A percentile compares a stretch with the other conserved stretches of the same genome.
These are phyloP conservation scores for Crithidia fasciculata DNA, from an alignment of 208 protist genomes.

Conservation along the genomic window DNA sequence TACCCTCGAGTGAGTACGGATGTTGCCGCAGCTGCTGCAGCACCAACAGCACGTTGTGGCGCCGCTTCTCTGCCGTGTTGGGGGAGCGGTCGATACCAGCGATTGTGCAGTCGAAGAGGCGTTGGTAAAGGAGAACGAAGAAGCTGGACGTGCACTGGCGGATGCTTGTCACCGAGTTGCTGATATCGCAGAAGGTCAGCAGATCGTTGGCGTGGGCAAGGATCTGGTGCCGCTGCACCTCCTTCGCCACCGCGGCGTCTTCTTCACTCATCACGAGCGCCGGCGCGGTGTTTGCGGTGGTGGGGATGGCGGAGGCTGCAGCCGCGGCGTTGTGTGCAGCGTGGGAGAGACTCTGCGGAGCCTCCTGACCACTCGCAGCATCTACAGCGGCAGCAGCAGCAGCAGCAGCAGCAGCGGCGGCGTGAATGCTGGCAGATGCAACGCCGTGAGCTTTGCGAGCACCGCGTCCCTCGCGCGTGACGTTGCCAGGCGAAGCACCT, in stretches of 20 bases:
- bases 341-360: too few relatives aligned
- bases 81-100: constrained; percentile 69
- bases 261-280: neutral
- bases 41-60: constrained; percentile 75
- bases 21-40: constrained; percentile 70
- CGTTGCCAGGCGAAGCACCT: neutral
- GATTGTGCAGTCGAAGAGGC: constrained; percentile 78
- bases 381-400: neutral
- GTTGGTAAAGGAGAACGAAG: constrained; percentile 88
- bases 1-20: constrained; percentile 56
- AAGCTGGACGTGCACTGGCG: constrained; percentile 88
- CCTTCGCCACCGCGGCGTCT: constrained; percentile 25
- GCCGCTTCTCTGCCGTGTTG: constrained; percentile 79
- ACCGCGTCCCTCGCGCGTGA: neutral
- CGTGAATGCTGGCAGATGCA: constrained; percentile 24
- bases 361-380: neutral
- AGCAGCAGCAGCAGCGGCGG: constrained; percentile 2
- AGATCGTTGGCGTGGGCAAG: constrained; percentile 73
- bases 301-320: neutral
- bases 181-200: constrained; percentile 61
- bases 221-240: constrained; percentile 46
- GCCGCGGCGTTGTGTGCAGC: neutral
- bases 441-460: neutral
- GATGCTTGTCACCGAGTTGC: constrained; percentile 66
- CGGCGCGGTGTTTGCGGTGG: too few relatives aligned